A percentile compares a stretch with the other conserved stretches of the same genome.
Conservation (phyloP, 768 basidiomycete genomes). For the Rhodotorula kratochvilovae region DNA sequence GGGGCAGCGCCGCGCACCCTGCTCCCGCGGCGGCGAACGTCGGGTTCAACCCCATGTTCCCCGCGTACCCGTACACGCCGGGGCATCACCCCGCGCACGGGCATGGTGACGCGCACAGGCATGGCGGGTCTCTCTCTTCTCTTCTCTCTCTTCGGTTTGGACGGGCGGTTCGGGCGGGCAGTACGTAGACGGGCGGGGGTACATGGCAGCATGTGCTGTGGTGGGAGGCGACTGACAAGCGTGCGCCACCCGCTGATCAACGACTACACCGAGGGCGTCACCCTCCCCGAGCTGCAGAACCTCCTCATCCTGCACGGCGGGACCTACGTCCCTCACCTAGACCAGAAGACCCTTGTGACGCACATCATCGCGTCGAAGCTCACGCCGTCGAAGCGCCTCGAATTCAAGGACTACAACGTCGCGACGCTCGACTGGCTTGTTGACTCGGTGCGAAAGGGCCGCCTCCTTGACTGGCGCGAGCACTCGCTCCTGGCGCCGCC, state of each 20-base stretch:
- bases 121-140: too few relatives aligned
- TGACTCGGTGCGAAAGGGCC: slow-evolving; percentile 65
- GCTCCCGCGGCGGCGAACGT: not conserved
- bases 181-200: too few relatives aligned
- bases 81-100: not conserved
- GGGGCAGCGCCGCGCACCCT: not conserved
- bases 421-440: slow-evolving; percentile 83
- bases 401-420: slow-evolving; percentile 86
- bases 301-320: slow-evolving; percentile 81
- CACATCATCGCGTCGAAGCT: slow-evolving; percentile 88
- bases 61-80: not conserved
- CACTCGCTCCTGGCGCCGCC: slow-evolving; percentile 48
- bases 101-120: too few relatives aligned
- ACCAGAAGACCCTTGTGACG: slow-evolving; percentile 75
- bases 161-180: too few relatives aligned
- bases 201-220: too few relatives aligned
- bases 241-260: slow-evolving; percentile 75
- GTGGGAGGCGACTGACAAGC: too few relatives aligned
- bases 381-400: slow-evolving; percentile 80
- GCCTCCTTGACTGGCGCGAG: slow-evolving; percentile 72
- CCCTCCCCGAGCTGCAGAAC: slow-evolving; percentile 73
- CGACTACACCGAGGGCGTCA: slow-evolving; percentile 62
- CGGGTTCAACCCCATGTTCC: slow-evolving; percentile 37
- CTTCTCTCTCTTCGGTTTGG: too few relatives aligned
- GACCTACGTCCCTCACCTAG: slow-evolving; percentile 73